Base-by-base conservation (phyloP, 2,329 filamentous ascomycete genomes). In the Colletotrichum abscissum region DNA sequence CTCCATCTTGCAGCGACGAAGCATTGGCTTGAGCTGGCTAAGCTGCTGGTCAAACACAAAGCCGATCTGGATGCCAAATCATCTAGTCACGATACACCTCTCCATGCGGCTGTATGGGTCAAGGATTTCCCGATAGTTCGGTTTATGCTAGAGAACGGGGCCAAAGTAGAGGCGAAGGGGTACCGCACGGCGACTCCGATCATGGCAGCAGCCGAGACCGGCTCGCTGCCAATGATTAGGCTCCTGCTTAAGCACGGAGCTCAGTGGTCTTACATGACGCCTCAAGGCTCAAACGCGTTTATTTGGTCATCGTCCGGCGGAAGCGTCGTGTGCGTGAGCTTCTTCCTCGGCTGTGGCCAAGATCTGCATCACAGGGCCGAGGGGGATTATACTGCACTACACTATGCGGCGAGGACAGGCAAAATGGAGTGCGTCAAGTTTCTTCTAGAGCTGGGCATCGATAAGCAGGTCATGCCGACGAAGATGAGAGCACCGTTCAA, bases 391-490 rank as follows among this genome's bases (percentile, higher is more conserved):
- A 73, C 70, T 11, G 70, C 70, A 16, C 59, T 73, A 16, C 67
- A 73, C 54, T 70, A 72, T 42, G 67, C 67, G 28, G 56, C 57
- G 16, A 35, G 19, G 55, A 56, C 2, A 14, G 64, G 52, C 19
- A 46, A 22, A n/a, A 16, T 42, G 67, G 52, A 57, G 6, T 52
- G 58, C 54, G 67, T 64, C 19, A 56, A 55, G 65, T 57, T 66
- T 63, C 46, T 76, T 35, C 67, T 74, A 16, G 66, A 75, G 56
- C 62, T 75, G 19, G 71, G 75, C 0, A 57, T 68, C 16, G 63
- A 74, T n/a, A 59, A 60, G 58, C 42, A 8, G 19, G 26, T 64
- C 58, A 57, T 2, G 33, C n/a, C 69, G 38, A 72, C 67, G 5
- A 49, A 30, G 22, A 26, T 22, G 2, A 49, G 69, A 26, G 28